Percentiles rank a stretch among this genome's conserved stretches.
These are phyloP conservation scores for Bryoerythrophyllum caledonicum DNA, from an alignment of 225 moss, liverwort and hornwort genomes.

Conservation along the genomic window DNA sequence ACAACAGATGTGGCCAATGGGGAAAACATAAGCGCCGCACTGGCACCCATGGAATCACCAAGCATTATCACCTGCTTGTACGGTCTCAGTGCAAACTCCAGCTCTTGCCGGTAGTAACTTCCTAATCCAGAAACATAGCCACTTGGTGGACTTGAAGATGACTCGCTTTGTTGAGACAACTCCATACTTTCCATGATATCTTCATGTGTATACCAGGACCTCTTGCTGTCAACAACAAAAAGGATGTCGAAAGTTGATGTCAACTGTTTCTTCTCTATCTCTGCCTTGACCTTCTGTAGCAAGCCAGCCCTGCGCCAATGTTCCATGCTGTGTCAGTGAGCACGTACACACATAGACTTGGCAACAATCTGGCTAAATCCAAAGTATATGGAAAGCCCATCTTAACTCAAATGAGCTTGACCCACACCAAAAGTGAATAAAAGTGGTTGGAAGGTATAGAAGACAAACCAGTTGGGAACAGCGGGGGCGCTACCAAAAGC, in stretches of 20 bases:
- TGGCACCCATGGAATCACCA: conserved; percentile 96
- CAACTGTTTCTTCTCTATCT: conserved; percentile 43
- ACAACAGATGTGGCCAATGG: conserved; percentile 74
- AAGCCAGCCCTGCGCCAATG: conserved; percentile 68
- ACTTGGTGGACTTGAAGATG: conserved; percentile 18
- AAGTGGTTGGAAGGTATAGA: conserved; percentile 14
- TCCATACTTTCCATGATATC: conserved; percentile 22
- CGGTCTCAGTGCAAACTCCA: conserved; percentile 63
- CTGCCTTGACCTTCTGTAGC: conserved; percentile 61
- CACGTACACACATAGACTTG: no score
- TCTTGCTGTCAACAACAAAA: conserved; percentile 80
- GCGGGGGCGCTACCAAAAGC: conserved; percentile 90
- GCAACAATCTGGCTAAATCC: no score
- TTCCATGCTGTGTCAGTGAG: conserved; percentile 16
- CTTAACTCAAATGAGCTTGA: conserved; percentile 16
- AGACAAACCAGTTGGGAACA: conserved; percentile 80
- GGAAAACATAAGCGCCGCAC: conserved; percentile 85
- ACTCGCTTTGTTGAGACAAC: background rate
- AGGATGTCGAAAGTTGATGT: conserved; percentile 68
- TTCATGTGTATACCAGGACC: conserved; percentile 83
- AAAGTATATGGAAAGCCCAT: background rate
- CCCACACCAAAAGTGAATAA: conserved; percentile 20
- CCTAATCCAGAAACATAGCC: conserved; percentile 35
- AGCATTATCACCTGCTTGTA: conserved; percentile 81
- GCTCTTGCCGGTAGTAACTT: conserved; percentile 62